Base-by-base conservation (phyloP, 1,284 basidiomycete genomes). In the Coniophora puteana region DNA sequence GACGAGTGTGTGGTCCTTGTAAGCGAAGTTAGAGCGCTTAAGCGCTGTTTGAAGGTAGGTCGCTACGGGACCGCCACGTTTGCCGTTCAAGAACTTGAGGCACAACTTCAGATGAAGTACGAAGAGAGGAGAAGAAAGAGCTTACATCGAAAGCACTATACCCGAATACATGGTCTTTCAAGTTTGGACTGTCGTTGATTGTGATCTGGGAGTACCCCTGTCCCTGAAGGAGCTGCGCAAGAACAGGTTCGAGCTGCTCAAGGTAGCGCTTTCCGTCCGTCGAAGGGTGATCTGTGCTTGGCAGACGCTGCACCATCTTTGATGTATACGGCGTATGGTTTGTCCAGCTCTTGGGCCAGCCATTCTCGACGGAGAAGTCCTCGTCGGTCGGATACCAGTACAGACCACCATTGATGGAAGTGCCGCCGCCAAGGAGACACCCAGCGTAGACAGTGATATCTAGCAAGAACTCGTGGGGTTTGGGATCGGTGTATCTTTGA, bases 361-460 rank as follows among this genome's bases (percentile, higher is more conserved):
- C 79, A 29, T 65, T 61, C 4, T 49, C 49, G 2, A 68, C 58
- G 5, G 71, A 65, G 58, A 81, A 83, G 50, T 83, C 80, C 8
- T 57, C 51, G 45, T 67, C 60, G 8, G 68, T 61, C 2, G 79
- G 77, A 34, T 68, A 62, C 76, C 76, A 82, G 58, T 79, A 82
- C 2, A 83, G 67, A 14, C n/a, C n/a, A n/a, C 78, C 80, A 55
- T 83, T 82, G 51, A 83, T 67, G 2, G 78, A 69, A 5, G 75
- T 76, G 36, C 79, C 80, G 28, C 80, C 80, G 41, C 80, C 80
- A 21, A 81, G 51, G 14, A 82, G 55, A 55, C 80, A 83, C 12
- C 78, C 80, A 23, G 80, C 80, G 53, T 80, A 81, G 21, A 74
- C 69, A 18, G 64, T 76, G 46, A 80, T 64, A 55, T 82, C 78